phyloP scores from a whole-genome alignment of 148 eudicot genomes.

The Selenicereus undatus region DNA sequence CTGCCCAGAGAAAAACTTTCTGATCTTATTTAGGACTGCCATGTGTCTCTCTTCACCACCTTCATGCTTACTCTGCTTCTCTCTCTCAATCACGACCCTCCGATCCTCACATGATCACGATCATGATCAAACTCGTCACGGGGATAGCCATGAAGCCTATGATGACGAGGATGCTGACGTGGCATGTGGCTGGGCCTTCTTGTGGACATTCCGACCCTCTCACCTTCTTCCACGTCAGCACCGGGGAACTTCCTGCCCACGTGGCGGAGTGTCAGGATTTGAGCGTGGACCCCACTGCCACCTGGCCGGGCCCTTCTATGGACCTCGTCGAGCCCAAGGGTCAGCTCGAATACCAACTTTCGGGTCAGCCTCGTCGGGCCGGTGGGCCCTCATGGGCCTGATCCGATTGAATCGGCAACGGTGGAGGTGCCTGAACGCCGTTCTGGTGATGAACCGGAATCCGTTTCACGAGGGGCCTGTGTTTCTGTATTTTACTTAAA shows the following conservation, averaged over 20 bases:
- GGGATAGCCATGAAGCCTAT: no score
- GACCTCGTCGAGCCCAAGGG: no score
- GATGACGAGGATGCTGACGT: no score
- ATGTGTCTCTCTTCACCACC: not conserved
- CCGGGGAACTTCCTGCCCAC: no score
- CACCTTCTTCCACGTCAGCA: not conserved
- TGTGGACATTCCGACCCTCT: not conserved
- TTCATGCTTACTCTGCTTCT: not conserved
- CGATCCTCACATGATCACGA: no score
- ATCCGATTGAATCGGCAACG: conserved; percentile 2
- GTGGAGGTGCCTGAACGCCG: not conserved
- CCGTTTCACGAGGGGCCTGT: no score
- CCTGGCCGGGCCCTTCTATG: no score
- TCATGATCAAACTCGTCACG: no score
- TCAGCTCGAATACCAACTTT: not conserved
- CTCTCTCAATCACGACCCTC: not conserved
- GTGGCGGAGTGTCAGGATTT: not conserved
- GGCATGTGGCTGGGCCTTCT: no score
- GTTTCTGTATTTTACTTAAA: no score
- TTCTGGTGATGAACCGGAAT: not conserved
- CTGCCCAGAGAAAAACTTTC: conserved; percentile 17
- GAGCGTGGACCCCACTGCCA: no score
- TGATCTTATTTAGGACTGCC: conserved; percentile 7
- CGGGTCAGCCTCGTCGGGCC: not conserved
- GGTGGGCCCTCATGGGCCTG: not conserved